Conservation (phyloP, 805 yeast genomes). For the Metschnikowia vanudenii region DNA sequence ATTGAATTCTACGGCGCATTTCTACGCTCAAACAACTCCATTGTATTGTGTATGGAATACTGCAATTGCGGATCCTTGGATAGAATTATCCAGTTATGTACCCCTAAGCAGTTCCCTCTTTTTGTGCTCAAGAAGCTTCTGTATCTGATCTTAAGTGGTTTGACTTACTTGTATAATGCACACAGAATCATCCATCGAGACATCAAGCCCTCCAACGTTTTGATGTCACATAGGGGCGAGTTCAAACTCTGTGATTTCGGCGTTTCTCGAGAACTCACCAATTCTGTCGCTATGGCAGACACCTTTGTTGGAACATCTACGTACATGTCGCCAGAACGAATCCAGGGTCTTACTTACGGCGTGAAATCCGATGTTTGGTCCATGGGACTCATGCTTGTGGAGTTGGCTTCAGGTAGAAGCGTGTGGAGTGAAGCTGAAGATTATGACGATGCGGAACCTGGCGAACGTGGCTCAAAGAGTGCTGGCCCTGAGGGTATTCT, state of each 20-base stretch:
- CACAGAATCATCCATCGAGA: slow-evolving; percentile 94
- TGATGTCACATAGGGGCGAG: slow-evolving; percentile 81
- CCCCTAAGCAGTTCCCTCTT: slow-evolving; percentile 47
- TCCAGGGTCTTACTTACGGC: slow-evolving; percentile 90
- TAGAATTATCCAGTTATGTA: slow-evolving; percentile 59
- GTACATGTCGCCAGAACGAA: slow-evolving; percentile 95
- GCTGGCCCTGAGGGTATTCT: slow-evolving; percentile 77
- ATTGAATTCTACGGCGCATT: slow-evolving; percentile 92
- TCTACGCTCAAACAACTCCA: slow-evolving; percentile 60
- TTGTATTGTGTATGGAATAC: slow-evolving; percentile 91
- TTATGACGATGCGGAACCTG: slow-evolving; percentile 1
- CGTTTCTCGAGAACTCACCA: slow-evolving; percentile 85
- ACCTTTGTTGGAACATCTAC: slow-evolving; percentile 98
- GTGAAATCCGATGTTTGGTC: slow-evolving; percentile 99
- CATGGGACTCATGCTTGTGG: slow-evolving; percentile 84
- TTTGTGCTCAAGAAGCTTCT: slow-evolving; percentile 71
- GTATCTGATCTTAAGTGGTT: slow-evolving; percentile 73
- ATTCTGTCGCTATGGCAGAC: slow-evolving; percentile 83
- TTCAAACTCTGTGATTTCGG: slow-evolving; percentile 96
- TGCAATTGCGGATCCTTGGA: slow-evolving; percentile 94
- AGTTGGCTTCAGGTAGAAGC: slow-evolving; percentile 79
- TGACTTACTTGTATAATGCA: slow-evolving; percentile 73
- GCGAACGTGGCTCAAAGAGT: slow-evolving; percentile 23
- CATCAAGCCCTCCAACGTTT: slow-evolving; percentile 91
- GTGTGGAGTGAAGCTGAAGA: slow-evolving; percentile 58